Evolutionary conservation across 2,329 filamentous ascomycete genomes (phyloP).

Genomic region (Tolypocladium tropicale): DNA sequence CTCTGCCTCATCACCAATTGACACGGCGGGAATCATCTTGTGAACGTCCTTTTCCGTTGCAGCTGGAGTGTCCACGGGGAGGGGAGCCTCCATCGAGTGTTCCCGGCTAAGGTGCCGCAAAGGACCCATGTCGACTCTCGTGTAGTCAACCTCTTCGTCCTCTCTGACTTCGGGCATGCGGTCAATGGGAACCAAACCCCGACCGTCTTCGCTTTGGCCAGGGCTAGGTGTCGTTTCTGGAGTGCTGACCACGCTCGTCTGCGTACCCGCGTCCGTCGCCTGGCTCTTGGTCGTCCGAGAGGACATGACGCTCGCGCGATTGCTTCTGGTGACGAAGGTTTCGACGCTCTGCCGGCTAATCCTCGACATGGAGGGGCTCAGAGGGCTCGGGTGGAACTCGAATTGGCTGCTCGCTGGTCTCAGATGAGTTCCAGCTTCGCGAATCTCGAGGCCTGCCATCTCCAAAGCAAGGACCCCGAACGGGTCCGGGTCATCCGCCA

Average conservation of each 20-base stretch:
- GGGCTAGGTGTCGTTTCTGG: constrained; percentile 45
- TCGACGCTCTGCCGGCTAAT: constrained; percentile 60
- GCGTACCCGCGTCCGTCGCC: constrained; percentile 59
- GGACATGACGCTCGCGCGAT: constrained; percentile 67
- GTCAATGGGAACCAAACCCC: constrained; percentile 29
- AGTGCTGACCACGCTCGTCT: constrained; percentile 45
- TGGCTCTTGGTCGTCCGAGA: constrained; percentile 58
- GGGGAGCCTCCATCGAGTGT: constrained; percentile 21
- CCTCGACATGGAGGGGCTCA: constrained; percentile 57
- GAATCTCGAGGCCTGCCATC: constrained; percentile 78
- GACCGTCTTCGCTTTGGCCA: constrained; percentile 42
- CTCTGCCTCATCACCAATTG: constrained; percentile 14
- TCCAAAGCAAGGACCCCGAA: constrained; percentile 88
- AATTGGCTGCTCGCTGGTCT: constrained; percentile 72
- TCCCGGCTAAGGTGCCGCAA: constrained; percentile 33
- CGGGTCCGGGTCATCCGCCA: constrained; percentile 75
- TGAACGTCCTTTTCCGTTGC: not conserved
- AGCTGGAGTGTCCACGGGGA: not conserved
- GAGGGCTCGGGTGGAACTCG: constrained; percentile 67
- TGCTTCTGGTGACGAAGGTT: constrained; percentile 47
- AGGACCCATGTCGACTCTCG: constrained; percentile 44
- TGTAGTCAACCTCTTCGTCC: constrained; percentile 46
- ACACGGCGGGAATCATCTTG: constrained; percentile 1
- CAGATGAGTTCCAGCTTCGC: constrained; percentile 66
- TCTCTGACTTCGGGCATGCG: constrained; percentile 17